These are phyloP conservation scores for Neltuma alba DNA, from an alignment of 306 rosid species.

Conservation along the genomic window DNA sequence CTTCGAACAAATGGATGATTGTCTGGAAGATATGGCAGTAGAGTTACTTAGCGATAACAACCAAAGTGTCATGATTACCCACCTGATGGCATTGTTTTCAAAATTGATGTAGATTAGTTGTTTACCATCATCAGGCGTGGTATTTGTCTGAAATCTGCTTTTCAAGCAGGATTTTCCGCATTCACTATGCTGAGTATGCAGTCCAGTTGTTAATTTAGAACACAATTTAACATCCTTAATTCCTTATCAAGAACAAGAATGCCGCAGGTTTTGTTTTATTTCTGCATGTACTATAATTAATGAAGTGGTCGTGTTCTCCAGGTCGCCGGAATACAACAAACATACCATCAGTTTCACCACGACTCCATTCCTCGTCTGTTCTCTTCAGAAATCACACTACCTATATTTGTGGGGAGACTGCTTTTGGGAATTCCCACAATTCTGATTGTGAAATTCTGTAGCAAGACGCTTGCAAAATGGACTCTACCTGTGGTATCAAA, in stretches of 20 bases:
- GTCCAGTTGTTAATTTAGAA: neutral
- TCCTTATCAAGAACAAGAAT: neutral
- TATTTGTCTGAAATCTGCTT: too few relatives aligned
- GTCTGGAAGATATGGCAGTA: neutral
- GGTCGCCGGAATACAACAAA: constrained; percentile 92
- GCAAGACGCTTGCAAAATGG: constrained; percentile 94
- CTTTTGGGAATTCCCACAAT: constrained; percentile 85
- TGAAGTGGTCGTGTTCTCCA: constrained; percentile 37
- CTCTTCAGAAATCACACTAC: constrained; percentile 55
- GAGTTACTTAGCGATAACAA: neutral
- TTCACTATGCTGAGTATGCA: neutral
- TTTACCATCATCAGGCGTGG: too few relatives aligned
- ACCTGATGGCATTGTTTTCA: neutral
- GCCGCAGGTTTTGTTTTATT: neutral
- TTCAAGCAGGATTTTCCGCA: neutral
- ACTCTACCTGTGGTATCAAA: constrained; percentile 76
- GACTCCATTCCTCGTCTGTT: constrained; percentile 64
- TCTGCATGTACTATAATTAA: neutral
- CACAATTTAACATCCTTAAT: neutral
- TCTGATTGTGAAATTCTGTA: constrained; percentile 82
- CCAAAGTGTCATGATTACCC: neutral
- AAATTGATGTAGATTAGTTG: neutral
- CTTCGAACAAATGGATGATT: neutral
- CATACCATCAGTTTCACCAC: constrained; percentile 92
- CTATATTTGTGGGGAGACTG: constrained; percentile 70